Evolutionary conservation across 1,284 basidiomycete species (phyloP).

Genomic region (Ganoderma lucidum): DNA sequence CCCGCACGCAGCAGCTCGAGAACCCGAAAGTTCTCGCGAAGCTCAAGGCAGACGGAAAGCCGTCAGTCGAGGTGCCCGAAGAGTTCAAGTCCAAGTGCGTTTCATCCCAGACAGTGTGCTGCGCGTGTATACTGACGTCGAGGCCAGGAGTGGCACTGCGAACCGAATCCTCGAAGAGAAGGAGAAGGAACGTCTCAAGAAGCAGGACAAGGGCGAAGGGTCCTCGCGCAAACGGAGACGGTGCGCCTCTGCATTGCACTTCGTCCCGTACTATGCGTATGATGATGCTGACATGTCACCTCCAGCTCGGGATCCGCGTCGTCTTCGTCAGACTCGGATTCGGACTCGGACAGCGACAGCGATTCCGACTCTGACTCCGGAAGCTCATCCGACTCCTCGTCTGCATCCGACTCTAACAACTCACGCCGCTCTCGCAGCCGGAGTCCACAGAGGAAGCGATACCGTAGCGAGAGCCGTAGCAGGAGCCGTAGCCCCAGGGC

Average conservation of each 20-base stretch:
- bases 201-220: constrained; percentile 47
- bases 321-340: constrained; percentile 41
- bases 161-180: constrained; percentile 77
- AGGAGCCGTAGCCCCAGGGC: constrained; percentile 30
- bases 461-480: constrained; percentile 34
- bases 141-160: constrained; percentile 67
- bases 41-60: constrained; percentile 69
- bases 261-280: background rate
- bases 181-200: constrained; percentile 70
- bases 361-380: constrained; percentile 50
- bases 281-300: constrained; percentile 17
- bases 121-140: background rate
- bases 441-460: constrained; percentile 43
- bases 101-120: background rate
- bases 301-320: constrained; percentile 34
- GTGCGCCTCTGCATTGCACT: constrained; percentile 44
- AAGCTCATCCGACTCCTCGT: constrained; percentile 43
- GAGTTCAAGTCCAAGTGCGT: constrained; percentile 82
- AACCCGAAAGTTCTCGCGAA: constrained; percentile 72
- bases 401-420: constrained; percentile 48
- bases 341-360: constrained; percentile 45
- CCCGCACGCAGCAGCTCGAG: constrained; percentile 78
- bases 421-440: constrained; percentile 51
- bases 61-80: constrained; percentile 79
- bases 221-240: constrained; percentile 60